phyloP scores from a whole-genome alignment of 2,329 filamentous ascomycete genomes.

The Colletotrichum musicola region DNA sequence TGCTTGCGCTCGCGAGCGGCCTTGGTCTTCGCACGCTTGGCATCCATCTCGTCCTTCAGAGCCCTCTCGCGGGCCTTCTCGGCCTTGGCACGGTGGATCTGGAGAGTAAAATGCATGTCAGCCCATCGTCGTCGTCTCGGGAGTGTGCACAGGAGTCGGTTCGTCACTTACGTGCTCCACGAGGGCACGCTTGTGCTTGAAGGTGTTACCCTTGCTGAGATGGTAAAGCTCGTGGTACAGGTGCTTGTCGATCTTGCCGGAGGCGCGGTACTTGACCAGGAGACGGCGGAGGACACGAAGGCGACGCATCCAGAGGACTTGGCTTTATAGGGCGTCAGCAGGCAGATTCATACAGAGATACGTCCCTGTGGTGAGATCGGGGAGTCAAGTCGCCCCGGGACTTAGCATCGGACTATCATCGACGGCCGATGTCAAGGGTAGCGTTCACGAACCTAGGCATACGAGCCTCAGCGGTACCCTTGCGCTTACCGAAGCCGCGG shows the following conservation, averaged over 20 bases:
- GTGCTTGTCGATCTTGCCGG: conserved; percentile 99
- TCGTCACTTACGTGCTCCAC: conserved; percentile 92
- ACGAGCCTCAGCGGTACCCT: conserved; percentile 99
- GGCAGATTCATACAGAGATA: background rate
- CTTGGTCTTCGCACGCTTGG: conserved; percentile 99
- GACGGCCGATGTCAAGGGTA: background rate
- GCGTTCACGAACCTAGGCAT: conserved; percentile 86
- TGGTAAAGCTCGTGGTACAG: conserved; percentile 99
- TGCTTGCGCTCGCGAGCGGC: conserved; percentile 98
- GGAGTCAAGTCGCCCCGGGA: background rate
- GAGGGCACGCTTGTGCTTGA: conserved; percentile 99
- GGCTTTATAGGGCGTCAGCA: conserved; percentile 65
- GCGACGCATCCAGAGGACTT: conserved; percentile 99
- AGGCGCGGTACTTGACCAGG: conserved; percentile 99
- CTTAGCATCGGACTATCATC: background rate
- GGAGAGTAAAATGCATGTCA: conserved; percentile 43
- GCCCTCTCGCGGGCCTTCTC: conserved; percentile 97
- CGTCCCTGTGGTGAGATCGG: background rate
- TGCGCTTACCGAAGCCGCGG: conserved; percentile 99
- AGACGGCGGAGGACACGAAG: conserved; percentile 99
- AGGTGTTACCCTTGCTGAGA: conserved; percentile 99
- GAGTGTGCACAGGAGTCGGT: conserved; percentile 37
- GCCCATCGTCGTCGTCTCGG: conserved; percentile 1
- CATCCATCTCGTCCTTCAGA: conserved; percentile 99
- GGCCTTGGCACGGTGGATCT: conserved; percentile 99